Base-by-base conservation (phyloP, 78 protist genomes). In the Chrysochromulina tobinii region DNA sequence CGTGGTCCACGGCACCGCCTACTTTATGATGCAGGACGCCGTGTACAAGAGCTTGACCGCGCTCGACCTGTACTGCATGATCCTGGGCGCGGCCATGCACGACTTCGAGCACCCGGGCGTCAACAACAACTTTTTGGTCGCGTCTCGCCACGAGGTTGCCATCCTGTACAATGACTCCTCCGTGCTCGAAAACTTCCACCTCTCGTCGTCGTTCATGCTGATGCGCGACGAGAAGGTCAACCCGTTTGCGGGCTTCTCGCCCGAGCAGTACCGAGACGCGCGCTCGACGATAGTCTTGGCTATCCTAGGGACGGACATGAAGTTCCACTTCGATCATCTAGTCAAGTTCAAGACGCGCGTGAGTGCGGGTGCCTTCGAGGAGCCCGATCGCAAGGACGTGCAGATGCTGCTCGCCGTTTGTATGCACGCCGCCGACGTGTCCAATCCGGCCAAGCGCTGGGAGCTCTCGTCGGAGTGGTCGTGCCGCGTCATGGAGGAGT, bases 401-500 rank as follows among this genome's bases (percentile, higher is more conserved):
- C 15, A 38, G 50, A 4, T 79, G 53, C 0, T 92, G 51, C 48
- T 64, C 15, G 4, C n/a, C 14, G 77, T 88, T 64, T 54, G 77
- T 7, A 18, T 92, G 55, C 89, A 92, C 67, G 38, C 27, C 27
- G 61, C 92, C 87, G 94, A 92, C 51, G 73, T 92, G 11, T 21
- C 59, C 64, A 92, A 92, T 17, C 94, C 94, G 18, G 17, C 23
- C 8, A 57, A 83, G 59, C 66, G 50, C 3, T 50, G 55, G 51
- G 61, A 23, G 14, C 51, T 23, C 7, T 89, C 58, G 50, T 0
- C 12, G 21, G 9, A 5, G 11, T 92, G 94, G 94, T 58, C 90
- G 1, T 20, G 20, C 12, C 86, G 85, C 7, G 91, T 89, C 12
- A 92, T 92, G 94, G 48, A 59, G 15, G 94, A 92, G 53, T 92